phyloP scores from a whole-genome alignment of 1,284 basidiomycete genomes.

The Sparassis latifolia region DNA sequence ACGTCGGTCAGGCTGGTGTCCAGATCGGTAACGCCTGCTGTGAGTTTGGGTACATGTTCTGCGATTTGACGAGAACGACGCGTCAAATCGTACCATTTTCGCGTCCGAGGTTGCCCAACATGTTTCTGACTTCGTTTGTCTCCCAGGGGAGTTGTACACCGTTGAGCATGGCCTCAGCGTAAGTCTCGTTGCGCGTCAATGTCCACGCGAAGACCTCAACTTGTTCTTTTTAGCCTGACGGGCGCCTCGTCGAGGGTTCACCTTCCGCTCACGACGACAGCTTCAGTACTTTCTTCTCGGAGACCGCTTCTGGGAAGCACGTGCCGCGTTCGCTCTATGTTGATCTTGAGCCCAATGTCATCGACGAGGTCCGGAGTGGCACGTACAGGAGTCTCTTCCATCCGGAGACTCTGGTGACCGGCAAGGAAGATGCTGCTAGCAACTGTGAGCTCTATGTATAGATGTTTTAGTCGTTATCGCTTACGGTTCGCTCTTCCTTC shows the following conservation, averaged over 20 bases:
- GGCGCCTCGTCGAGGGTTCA: constrained; percentile 76
- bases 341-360: constrained; percentile 95
- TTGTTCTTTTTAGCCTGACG: constrained; percentile 67
- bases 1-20: constrained; percentile 94
- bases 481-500: not conserved
- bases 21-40: constrained; percentile 97
- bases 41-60: constrained; percentile 37
- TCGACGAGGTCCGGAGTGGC: constrained; percentile 95
- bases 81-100: constrained; percentile 16
- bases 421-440: constrained; percentile 99
- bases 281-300: constrained; percentile 96
- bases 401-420: constrained; percentile 96
- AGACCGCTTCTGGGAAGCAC: constrained; percentile 92
- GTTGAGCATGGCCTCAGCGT: constrained; percentile 97
- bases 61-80: constrained; percentile 16
- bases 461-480: not conserved
- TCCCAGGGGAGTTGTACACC: constrained; percentile 77
- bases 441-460: constrained; percentile 67
- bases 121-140: constrained; percentile 2
- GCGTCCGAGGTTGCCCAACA: not conserved
- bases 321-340: constrained; percentile 98
- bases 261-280: constrained; percentile 78
- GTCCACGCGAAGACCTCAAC: constrained; percentile 4
- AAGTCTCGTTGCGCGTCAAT: constrained; percentile 28
- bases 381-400: constrained; percentile 97